phyloP scores from a whole-genome alignment of 345 rosid genomes.

The Aquilaria yunnanensis region DNA sequence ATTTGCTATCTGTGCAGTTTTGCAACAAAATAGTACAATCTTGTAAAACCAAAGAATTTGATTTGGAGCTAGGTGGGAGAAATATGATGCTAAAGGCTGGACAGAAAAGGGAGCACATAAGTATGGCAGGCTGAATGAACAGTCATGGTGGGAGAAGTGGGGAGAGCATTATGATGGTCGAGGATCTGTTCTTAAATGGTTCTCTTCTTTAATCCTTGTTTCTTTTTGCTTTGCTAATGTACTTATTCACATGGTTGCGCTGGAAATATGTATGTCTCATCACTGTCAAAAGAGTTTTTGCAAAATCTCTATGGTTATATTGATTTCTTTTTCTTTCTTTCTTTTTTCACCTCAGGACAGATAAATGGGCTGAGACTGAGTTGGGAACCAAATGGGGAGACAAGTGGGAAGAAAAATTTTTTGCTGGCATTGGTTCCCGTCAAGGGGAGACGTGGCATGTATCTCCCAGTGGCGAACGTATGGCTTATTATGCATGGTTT shows the following conservation, averaged over 20 bases:
- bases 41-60: neutral
- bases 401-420: conserved; percentile 99
- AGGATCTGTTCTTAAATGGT: conserved; percentile 99
- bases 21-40: neutral
- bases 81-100: conserved; percentile 98
- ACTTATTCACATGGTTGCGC: neutral
- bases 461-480: conserved; percentile 76
- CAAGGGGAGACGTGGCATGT: conserved; percentile 99
- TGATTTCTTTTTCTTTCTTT: conserved; percentile 4
- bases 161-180: conserved; percentile 98
- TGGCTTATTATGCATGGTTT: conserved; percentile 16
- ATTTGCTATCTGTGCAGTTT: conserved; percentile 6
- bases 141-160: conserved; percentile 99
- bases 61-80: conserved; percentile 83
- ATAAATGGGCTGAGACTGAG: conserved; percentile 99
- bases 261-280: too few species aligned
- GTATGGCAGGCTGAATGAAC: conserved; percentile 92
- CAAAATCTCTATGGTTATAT: too few species aligned
- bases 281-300: too few species aligned
- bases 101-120: conserved; percentile 99
- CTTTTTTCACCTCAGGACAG: conserved; percentile 73
- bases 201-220: conserved; percentile 6
- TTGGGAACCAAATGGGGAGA: conserved; percentile 99
- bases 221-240: neutral
- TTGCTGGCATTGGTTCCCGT: conserved; percentile 90